Evolutionary conservation across 2,329 filamentous ascomycete species (phyloP), one percentile per base, ranked within the genome.

Genomic region (Ophiostoma montium): DNA sequence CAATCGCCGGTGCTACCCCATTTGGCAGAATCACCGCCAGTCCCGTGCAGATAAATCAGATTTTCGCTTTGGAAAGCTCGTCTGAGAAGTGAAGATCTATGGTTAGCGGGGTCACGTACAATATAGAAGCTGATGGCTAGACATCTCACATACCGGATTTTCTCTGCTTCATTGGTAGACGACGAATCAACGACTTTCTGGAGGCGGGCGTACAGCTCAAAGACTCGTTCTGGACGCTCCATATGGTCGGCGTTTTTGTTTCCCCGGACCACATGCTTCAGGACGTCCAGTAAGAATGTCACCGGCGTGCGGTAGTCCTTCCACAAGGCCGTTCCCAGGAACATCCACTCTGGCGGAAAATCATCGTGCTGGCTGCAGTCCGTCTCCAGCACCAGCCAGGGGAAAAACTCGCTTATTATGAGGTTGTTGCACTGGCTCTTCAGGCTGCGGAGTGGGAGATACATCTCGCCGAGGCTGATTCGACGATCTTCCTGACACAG

Each of bases 1-100:
- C 48, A 50, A 5, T 35, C 48, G 2, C 36, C 19, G 6, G 18
- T 27, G 31, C 7, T 10, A 18, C 41, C 23, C 33, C 46, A 46
- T 8, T 21, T n/a, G 9, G 35, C 23, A 10, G n/a, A 30, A 8
- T n/a, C 5, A 36, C 6, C 7, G 13, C 9, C 15, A 10, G 8
- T 16, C 16, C 15, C 15, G 5, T 15, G 35, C 7, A 36, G 5
- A 16, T 7, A 36, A 16, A 36, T 5, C 35, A 36, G n/a, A 7
- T n/a, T 10, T 3, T 18, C n/a, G n/a, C 15, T 9, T 5, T 7
- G 9, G 18, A 36, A 36, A 18, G 35, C n/a, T 15, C 5, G 4
- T 16, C 35, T 36, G n/a, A 3, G 18, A 36, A n/a, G n/a, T n/a
- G n/a, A 36, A 10, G 10, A 36, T 70, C 65, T 5, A 18, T 16